Conservation (phyloP, 2,329 filamentous ascomycete genomes). For the Diaporthe sp. region DNA sequence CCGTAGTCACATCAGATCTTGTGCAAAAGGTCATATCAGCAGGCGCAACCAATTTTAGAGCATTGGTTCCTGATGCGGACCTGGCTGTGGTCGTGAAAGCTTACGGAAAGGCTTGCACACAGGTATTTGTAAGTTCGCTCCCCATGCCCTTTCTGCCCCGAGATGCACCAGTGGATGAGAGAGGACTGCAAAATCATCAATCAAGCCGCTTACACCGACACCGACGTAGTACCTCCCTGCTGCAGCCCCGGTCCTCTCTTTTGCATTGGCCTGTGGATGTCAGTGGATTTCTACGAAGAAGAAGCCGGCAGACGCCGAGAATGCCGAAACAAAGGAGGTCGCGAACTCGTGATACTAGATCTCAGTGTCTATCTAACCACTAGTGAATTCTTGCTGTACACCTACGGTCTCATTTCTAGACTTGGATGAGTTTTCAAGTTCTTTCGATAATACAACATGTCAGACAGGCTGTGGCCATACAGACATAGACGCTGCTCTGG, state of each 20-base stretch:
- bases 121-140: neutral
- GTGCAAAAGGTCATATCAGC: neutral
- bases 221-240: neutral
- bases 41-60: constrained; percentile 7
- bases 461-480: too few species aligned
- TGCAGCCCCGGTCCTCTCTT: neutral
- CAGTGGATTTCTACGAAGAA: neutral
- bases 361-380: too few species aligned
- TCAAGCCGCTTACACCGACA: neutral
- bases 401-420: too few species aligned
- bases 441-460: too few species aligned
- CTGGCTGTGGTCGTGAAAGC: neutral
- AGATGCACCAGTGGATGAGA: neutral
- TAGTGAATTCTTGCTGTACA: too few species aligned
- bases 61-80: neutral
- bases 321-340: neutral
- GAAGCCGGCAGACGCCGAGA: neutral
- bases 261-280: neutral
- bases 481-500: too few species aligned
- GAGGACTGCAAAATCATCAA: neutral
- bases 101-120: constrained; percentile 1
- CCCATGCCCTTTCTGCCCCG: too few species aligned
- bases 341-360: too few species aligned
- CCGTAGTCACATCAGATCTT: neutral
- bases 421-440: too few species aligned